Evolutionary conservation across 2,329 filamentous ascomycete genomes (phyloP).

Genomic region (Beauveria sp.): DNA sequence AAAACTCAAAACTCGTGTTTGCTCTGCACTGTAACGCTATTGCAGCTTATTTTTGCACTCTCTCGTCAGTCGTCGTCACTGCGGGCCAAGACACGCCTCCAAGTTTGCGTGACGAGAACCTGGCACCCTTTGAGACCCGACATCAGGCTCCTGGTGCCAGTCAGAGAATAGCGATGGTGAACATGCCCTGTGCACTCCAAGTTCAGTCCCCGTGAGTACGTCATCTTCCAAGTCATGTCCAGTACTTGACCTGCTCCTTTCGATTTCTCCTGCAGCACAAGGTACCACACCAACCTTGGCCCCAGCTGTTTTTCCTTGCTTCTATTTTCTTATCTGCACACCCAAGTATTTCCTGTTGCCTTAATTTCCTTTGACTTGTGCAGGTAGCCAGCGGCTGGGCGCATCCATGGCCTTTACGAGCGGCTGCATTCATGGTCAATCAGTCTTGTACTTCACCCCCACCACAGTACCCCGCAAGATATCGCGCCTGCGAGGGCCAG

Average conservation of each 20-base stretch:
- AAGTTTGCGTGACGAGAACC: too few species aligned
- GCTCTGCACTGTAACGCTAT: too few species aligned
- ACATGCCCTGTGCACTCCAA: too few species aligned
- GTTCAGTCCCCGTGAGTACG: not conserved
- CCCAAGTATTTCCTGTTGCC: not conserved
- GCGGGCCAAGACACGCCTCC: too few species aligned
- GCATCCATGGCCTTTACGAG: not conserved
- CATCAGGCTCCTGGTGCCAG: not conserved
- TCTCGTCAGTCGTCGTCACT: too few species aligned
- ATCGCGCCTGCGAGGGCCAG: not conserved
- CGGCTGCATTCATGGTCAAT: not conserved
- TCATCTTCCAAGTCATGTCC: not conserved
- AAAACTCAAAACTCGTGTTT: too few species aligned
- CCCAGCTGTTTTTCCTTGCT: not conserved
- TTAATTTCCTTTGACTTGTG: not conserved
- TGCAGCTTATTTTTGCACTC: too few species aligned
- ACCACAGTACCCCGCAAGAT: not conserved
- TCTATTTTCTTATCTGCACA: not conserved
- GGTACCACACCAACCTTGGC: not conserved
- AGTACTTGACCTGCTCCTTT: not conserved
- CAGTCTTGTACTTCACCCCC: not conserved
- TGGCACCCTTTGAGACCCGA: too few species aligned
- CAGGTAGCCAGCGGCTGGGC: too few species aligned
- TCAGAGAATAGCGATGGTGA: not conserved
- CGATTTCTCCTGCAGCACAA: not conserved